phyloP scores from a whole-genome alignment of 306 rosid genomes.

The Cucurbita maxima region DNA sequence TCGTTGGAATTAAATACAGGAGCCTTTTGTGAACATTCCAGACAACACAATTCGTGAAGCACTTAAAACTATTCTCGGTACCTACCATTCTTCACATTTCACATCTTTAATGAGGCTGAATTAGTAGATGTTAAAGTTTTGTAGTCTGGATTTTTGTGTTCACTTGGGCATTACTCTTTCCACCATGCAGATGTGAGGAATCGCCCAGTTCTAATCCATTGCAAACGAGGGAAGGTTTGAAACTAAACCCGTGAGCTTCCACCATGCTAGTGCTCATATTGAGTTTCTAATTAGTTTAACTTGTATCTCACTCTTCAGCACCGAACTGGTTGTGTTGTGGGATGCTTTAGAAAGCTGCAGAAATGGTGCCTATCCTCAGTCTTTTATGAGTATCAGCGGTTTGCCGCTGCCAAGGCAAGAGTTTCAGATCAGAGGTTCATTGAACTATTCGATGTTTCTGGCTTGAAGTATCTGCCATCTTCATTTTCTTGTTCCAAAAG shows the following conservation, averaged over 20 bases:
- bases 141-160: background rate
- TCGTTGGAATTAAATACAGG: constrained; percentile 33
- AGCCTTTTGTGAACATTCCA: constrained; percentile 92
- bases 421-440: constrained; percentile 85
- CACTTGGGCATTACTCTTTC: background rate
- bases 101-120: background rate
- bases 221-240: constrained; percentile 85
- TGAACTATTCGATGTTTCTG: constrained; percentile 76
- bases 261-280: background rate
- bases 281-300: background rate
- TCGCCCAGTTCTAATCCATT: constrained; percentile 89
- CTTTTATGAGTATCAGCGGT: constrained; percentile 81
- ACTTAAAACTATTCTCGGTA: constrained; percentile 82
- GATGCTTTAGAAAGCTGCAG: constrained; percentile 87
- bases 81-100: background rate
- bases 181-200: constrained; percentile 66
- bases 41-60: constrained; percentile 84
- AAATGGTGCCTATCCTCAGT: constrained; percentile 90
- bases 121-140: background rate
- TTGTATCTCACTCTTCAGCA: constrained; percentile 38
- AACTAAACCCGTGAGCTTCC: background rate
- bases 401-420: constrained; percentile 97
- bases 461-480: constrained; percentile 49
- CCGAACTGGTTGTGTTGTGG: constrained; percentile 94
- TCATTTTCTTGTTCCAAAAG: constrained; percentile 48